Conservation (phyloP, 75 land plant genomes). For the Sequoia sempervirens region DNA sequence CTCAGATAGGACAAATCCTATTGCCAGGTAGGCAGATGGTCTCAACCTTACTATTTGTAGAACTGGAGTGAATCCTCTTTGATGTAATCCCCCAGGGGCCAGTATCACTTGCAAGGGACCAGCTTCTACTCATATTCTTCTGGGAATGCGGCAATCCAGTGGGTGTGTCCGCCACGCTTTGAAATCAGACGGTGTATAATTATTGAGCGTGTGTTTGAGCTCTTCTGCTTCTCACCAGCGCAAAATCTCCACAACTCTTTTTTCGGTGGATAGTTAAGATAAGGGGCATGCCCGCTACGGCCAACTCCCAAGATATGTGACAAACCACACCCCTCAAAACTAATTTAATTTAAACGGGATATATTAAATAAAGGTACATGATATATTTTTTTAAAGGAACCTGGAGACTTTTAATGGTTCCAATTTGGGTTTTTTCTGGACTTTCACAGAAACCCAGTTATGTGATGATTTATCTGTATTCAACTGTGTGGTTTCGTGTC, state of each 20-base stretch:
- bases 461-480: too few species aligned
- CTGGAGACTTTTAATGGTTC: too few species aligned
- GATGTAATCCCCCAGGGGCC: background rate
- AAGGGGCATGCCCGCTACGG: background rate
- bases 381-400: too few species aligned
- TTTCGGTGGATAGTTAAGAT: background rate
- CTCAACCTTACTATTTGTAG: background rate
- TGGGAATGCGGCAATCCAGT: background rate
- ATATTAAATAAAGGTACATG: too few species aligned
- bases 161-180: background rate
- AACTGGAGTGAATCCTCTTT: background rate
- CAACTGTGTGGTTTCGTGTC: too few species aligned
- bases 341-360: too few species aligned
- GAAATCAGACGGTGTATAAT: background rate
- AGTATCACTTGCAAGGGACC: background rate
- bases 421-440: too few species aligned
- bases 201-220: background rate
- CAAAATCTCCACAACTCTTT: background rate
- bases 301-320: background rate
- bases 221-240: background rate
- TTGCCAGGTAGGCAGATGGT: background rate
- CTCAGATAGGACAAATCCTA: background rate
- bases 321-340: background rate
- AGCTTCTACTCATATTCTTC: background rate
- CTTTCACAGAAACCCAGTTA: too few species aligned